A percentile compares a stretch with the other conserved stretches of the same genome.
These are phyloP conservation scores for Talaromyces sp. DNA, from an alignment of 2,329 filamentous ascomycete species.

Conservation along the genomic window DNA sequence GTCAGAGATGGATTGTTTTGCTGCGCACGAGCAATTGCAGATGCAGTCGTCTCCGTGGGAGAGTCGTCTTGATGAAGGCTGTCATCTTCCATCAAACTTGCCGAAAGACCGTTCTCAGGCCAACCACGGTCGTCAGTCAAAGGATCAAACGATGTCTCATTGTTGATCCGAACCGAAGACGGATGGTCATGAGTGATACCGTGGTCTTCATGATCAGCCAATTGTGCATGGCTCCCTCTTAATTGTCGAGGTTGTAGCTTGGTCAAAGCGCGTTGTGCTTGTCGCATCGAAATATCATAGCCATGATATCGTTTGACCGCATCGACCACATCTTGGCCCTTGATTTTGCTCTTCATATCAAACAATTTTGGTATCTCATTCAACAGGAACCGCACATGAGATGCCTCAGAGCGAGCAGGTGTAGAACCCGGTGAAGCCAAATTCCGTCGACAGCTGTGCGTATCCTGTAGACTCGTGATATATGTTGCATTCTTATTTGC, in stretches of 20 bases:
- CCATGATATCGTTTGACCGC: conserved; percentile 41
- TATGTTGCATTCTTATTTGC: conserved; percentile 41
- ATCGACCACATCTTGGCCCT: conserved; percentile 38
- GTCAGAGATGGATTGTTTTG: conserved; percentile 12
- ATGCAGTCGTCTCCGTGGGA: conserved; percentile 22
- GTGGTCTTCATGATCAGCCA: conserved; percentile 5
- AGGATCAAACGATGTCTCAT: conserved; percentile 23
- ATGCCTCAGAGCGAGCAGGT: conserved; percentile 39
- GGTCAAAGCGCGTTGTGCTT: conserved; percentile 38
- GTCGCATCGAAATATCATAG: conserved; percentile 39
- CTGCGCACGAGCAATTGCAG: conserved; percentile 9
- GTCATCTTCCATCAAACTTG: conserved; percentile 28
- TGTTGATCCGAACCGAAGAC: conserved; percentile 24
- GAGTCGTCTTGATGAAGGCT: conserved; percentile 25
- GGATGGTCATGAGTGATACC: conserved; percentile 5
- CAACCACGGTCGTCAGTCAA: conserved; percentile 30
- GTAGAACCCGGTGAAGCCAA: conserved; percentile 29
- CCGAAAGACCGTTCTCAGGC: conserved; percentile 30
- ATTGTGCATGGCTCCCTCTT: conserved; percentile 12
- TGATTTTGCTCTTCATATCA: conserved; percentile 36
- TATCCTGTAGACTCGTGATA: conserved; percentile 39
- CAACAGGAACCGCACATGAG: conserved; percentile 39
- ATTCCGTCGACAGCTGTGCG: conserved; percentile 35
- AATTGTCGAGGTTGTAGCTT: conserved; percentile 32
- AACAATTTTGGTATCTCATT: conserved; percentile 40